These are phyloP conservation scores for Penicillium paneum DNA, from an alignment of 2,329 filamentous ascomycete species.

Conservation along the genomic window DNA sequence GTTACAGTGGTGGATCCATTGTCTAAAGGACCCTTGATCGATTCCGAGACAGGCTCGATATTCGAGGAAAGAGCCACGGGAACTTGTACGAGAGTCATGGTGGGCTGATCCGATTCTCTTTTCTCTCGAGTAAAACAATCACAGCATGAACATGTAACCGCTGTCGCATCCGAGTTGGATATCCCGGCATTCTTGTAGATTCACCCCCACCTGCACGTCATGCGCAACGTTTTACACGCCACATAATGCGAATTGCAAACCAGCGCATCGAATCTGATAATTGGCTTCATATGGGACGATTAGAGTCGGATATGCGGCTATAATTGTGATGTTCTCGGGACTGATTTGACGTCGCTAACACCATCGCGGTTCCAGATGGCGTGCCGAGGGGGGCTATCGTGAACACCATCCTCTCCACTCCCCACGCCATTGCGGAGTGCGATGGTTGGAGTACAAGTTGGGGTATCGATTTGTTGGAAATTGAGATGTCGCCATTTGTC, in stretches of 20 bases:
- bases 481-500: background rate
- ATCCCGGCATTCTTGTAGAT: conserved; percentile 6
- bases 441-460: conserved; percentile 1
- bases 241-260: conserved; percentile 1
- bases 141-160: background rate
- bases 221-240: conserved; percentile 15
- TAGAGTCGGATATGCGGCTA: background rate
- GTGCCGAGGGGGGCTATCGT: conserved; percentile 14
- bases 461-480: background rate
- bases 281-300: background rate
- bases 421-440: conserved; percentile 16
- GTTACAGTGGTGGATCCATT: conserved; percentile 9
- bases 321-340: background rate
- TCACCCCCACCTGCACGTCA: conserved; percentile 16
- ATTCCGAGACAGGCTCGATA: conserved; percentile 4
- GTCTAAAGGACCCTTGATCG: conserved; percentile 10
- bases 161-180: background rate
- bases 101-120: background rate
- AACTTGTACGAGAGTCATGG: conserved; percentile 18
- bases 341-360: conserved; percentile 21
- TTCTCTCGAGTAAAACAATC: background rate
- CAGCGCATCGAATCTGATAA: background rate
- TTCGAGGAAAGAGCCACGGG: conserved; percentile 7
- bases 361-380: conserved; percentile 22
- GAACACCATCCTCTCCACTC: conserved; percentile 17